A percentile compares a stretch with the other conserved stretches of the same genome.
Conservation (phyloP, 2,329 filamentous ascomycete genomes). For the Fusarium chuoi region DNA sequence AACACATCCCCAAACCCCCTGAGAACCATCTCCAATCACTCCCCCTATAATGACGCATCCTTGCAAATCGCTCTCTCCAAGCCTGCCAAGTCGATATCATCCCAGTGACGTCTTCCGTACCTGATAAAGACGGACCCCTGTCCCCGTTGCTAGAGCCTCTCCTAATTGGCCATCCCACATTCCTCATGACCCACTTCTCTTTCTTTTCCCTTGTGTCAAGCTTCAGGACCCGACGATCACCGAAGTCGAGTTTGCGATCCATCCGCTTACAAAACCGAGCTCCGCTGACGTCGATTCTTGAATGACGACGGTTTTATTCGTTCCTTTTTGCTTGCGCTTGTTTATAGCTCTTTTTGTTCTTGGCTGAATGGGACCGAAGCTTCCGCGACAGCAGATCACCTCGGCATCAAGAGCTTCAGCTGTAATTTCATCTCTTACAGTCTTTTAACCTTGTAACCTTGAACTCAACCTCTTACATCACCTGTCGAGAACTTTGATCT, state of each 20-base stretch:
- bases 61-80: not conserved
- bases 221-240: constrained; percentile 18
- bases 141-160: not conserved
- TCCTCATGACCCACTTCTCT: constrained; percentile 26
- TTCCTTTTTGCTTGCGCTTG: not conserved
- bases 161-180: constrained; percentile 24
- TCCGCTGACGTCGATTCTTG: constrained; percentile 27
- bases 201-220: constrained; percentile 8
- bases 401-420: constrained; percentile 29
- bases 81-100: constrained; percentile 31
- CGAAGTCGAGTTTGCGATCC: constrained; percentile 2
- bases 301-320: not conserved
- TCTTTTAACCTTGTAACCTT: not conserved
- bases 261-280: constrained; percentile 21
- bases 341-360: not conserved
- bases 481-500: not conserved
- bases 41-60: constrained; percentile 23
- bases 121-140: constrained; percentile 35
- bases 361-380: constrained; percentile 5
- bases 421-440: constrained; percentile 3
- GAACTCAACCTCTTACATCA: not conserved
- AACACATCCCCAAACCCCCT: not conserved
- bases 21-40: not conserved
- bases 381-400: not conserved
- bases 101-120: constrained; percentile 39